Conservation (phyloP, 2,329 filamentous ascomycete species). For the Emergomyces orientalis region DNA sequence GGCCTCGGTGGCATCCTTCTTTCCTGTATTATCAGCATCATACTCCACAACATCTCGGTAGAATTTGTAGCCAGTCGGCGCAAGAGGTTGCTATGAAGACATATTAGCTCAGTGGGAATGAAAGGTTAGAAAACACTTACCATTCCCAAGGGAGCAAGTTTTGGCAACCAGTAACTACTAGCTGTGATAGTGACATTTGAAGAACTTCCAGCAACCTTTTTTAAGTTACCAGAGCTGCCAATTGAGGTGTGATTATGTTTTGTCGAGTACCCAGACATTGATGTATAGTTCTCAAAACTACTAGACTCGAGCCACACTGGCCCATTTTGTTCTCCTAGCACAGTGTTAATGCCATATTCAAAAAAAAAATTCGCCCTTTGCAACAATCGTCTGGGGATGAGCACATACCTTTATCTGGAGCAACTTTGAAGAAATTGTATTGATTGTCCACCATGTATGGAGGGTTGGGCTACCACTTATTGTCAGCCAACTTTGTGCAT, state of each 20-base stretch:
- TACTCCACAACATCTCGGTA: slow-evolving; percentile 8
- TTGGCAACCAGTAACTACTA: slow-evolving; percentile 7
- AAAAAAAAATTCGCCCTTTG: too few species aligned
- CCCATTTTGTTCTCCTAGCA: slow-evolving; percentile 8
- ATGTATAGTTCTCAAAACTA: background rate
- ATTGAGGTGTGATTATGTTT: background rate
- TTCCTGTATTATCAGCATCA: slow-evolving; percentile 30
- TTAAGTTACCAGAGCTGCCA: background rate
- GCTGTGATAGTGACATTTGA: background rate
- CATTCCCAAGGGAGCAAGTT: background rate
- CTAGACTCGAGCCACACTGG: slow-evolving; percentile 5
- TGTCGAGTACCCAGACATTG: background rate
- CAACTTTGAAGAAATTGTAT: slow-evolving; percentile 4
- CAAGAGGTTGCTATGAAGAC: slow-evolving; percentile 3
- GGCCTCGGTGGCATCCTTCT: slow-evolving; percentile 72
- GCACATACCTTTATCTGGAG: slow-evolving; percentile 2
- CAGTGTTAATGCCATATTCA: background rate
- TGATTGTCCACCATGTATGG: slow-evolving; percentile 7
- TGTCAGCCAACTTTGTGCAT: background rate
- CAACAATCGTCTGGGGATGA: background rate
- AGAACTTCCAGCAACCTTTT: background rate
- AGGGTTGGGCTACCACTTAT: slow-evolving; percentile 4
- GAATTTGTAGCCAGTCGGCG: background rate
- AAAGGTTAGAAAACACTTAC: background rate
- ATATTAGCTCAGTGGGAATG: background rate